A percentile compares a stretch with the other conserved stretches of the same genome.
Evolutionary conservation across 2,329 filamentous ascomycete species (phyloP).

Genomic region (Bipolaris gigantea): DNA sequence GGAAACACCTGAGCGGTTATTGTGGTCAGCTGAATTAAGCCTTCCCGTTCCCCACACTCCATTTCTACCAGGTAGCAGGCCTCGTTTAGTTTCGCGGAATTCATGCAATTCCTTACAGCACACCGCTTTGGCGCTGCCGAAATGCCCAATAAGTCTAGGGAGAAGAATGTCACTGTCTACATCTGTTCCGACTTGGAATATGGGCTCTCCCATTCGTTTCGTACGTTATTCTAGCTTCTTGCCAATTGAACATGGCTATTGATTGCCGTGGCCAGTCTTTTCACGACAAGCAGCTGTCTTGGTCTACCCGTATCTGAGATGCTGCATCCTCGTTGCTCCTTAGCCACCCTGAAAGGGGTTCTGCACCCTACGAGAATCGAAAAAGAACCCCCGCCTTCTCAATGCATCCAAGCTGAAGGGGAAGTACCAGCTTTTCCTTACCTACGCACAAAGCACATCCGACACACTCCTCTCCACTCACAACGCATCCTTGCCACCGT

Average conservation of each 20-base stretch:
- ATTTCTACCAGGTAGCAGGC: not conserved
- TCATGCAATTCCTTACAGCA: not conserved
- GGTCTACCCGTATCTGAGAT: not conserved
- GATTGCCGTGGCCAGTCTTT: not conserved
- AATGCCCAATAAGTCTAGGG: not conserved
- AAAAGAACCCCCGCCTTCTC: not conserved
- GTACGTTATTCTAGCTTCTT: not conserved
- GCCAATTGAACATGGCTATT: not conserved
- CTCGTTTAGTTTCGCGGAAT: not conserved
- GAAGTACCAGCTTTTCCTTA: not conserved
- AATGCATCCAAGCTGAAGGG: not conserved
- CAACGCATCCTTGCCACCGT: slow-evolving; percentile 18
- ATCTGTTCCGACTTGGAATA: no score
- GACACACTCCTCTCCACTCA: not conserved
- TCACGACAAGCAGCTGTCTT: not conserved
- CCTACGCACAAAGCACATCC: not conserved
- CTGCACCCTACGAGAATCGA: no score
- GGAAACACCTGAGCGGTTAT: not conserved
- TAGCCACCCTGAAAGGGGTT: not conserved
- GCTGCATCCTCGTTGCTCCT: no score
- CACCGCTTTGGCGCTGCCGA: not conserved
- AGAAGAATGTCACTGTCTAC: not conserved
- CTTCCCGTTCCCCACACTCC: not conserved
- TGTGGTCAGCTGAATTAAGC: not conserved
- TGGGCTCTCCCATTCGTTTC: not conserved